Percentiles rank a stretch among this genome's conserved stretches.
phyloP scores from a whole-genome alignment of 1,139 yeast species.

The Debaryomycetaceae sp. region DNA sequence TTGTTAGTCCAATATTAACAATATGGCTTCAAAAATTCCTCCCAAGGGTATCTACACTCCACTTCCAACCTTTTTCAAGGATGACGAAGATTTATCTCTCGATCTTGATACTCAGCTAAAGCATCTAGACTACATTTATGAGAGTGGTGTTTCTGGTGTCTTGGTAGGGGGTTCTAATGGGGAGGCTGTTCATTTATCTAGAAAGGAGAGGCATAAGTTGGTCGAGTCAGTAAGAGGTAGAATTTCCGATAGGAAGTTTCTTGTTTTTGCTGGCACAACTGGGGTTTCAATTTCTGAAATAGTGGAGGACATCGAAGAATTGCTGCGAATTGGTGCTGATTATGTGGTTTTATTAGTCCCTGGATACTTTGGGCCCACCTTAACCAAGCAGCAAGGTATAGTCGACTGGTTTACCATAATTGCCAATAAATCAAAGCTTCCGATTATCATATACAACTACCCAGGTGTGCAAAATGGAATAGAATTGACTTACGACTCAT shows the following conservation, averaged over 20 bases:
- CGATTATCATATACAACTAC: constrained; percentile 29
- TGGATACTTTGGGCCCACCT: constrained; percentile 30
- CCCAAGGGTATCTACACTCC: constrained; percentile 31
- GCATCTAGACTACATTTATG: constrained; percentile 31
- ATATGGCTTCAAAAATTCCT: too few relatives aligned
- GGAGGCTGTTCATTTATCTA: constrained; percentile 44
- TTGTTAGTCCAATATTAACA: too few relatives aligned
- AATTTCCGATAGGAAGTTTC: constrained; percentile 27
- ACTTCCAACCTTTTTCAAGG: constrained; percentile 36
- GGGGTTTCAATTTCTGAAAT: constrained; percentile 28
- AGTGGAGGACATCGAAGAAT: constrained; percentile 23
- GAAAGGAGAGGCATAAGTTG: constrained; percentile 34
- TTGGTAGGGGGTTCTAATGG: constrained; percentile 42
- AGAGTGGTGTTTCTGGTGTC: constrained; percentile 31
- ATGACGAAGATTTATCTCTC: constrained; percentile 27
- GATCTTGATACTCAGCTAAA: constrained; percentile 30
- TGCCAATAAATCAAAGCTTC: constrained; percentile 26
- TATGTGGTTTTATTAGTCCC: constrained; percentile 29
- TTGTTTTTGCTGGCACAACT: constrained; percentile 33
- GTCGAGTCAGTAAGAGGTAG: constrained; percentile 30
- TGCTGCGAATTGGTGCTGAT: constrained; percentile 32
- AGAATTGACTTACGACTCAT: constrained; percentile 32
- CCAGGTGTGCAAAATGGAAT: constrained; percentile 38
- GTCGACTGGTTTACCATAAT: constrained; percentile 25
- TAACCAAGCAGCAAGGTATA: constrained; percentile 31